Evolutionary conservation across 2,329 filamentous ascomycete species (phyloP).

Genomic region (Xylariomycetidae sp.): DNA sequence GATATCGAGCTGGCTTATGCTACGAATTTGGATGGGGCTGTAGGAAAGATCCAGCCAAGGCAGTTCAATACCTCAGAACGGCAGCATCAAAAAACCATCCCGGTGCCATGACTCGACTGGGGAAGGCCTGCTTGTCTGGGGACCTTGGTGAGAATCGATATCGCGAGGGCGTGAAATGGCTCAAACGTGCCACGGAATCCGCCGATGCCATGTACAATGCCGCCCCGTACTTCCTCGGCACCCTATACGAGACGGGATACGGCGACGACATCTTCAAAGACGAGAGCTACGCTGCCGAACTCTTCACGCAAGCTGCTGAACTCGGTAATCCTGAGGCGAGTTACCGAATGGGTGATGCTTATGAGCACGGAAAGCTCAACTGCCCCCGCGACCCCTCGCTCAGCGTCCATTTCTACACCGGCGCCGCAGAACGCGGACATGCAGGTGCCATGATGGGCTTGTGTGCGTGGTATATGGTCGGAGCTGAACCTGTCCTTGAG

Average conservation of each 20-base stretch:
- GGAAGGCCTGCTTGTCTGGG: conserved; percentile 82
- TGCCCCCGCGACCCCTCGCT: conserved; percentile 89
- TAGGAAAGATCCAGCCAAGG: conserved; percentile 82
- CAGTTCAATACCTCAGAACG: conserved; percentile 86
- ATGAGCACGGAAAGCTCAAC: conserved; percentile 83
- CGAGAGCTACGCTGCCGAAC: conserved; percentile 81
- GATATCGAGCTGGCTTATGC: conserved; percentile 86
- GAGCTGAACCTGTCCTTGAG: conserved; percentile 84
- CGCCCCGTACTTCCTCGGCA: conserved; percentile 84
- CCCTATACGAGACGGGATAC: conserved; percentile 87
- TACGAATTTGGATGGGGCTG: conserved; percentile 99
- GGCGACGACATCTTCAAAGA: conserved; percentile 93
- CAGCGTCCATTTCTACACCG: conserved; percentile 96
- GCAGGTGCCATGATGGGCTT: conserved; percentile 94
- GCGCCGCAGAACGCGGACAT: conserved; percentile 79
- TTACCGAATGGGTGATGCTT: conserved; percentile 89
- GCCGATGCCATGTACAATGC: conserved; percentile 90
- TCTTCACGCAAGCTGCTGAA: conserved; percentile 92
- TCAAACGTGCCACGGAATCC: conserved; percentile 86
- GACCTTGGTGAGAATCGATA: conserved; percentile 86
- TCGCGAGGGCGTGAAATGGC: conserved; percentile 90
- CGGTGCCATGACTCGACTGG: conserved; percentile 88
- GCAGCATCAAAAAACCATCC: conserved; percentile 92
- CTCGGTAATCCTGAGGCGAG: conserved; percentile 83
- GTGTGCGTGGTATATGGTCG: conserved; percentile 98